These are phyloP conservation scores for Antarctomyces pellizariae DNA, from an alignment of 495 filamentous ascomycete species.

Conservation along the genomic window DNA sequence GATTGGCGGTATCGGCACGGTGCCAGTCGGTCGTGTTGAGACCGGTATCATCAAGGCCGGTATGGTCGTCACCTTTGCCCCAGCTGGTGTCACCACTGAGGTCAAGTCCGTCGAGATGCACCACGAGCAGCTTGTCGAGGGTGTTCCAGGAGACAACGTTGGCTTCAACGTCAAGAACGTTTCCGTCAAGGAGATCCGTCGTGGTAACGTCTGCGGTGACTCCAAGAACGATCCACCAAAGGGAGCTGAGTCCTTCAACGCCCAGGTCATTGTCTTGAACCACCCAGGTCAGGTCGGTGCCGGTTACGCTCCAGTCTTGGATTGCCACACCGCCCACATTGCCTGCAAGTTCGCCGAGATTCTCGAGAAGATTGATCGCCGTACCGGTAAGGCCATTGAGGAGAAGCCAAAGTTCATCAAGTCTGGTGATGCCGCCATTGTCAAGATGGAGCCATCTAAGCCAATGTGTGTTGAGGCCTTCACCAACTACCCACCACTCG, in stretches of 20 bases:
- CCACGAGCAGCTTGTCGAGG: conserved; percentile 96
- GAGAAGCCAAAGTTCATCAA: conserved; percentile 93
- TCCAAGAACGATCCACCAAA: conserved; percentile 97
- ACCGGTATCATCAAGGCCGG: conserved; percentile 94
- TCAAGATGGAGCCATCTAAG: conserved; percentile 99
- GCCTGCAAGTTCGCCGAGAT: conserved; percentile 99
- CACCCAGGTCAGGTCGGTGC: conserved; percentile 98
- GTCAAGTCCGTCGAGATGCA: conserved; percentile 99
- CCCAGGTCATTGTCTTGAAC: conserved; percentile 99
- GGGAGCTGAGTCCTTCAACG: conserved; percentile 82
- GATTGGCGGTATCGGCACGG: conserved; percentile 99
- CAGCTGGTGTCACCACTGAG: conserved; percentile 98
- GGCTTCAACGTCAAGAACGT: conserved; percentile 99
- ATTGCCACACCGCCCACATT: conserved; percentile 99
- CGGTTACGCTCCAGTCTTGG: conserved; percentile 94
- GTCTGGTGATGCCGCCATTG: conserved; percentile 98
- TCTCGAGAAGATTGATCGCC: conserved; percentile 98
- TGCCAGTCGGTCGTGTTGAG: conserved; percentile 99
- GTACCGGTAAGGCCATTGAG: conserved; percentile 97
- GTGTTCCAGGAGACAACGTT: conserved; percentile 97
- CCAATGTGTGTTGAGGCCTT: conserved; percentile 99
- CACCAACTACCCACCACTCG: conserved; percentile 97
- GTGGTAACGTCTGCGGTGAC: conserved; percentile 99
- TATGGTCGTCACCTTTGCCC: conserved; percentile 94
- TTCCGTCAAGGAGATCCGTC: conserved; percentile 99